Evolutionary conservation across 805 yeast species (phyloP).

Genomic region (Pichia gijzeniarum): DNA sequence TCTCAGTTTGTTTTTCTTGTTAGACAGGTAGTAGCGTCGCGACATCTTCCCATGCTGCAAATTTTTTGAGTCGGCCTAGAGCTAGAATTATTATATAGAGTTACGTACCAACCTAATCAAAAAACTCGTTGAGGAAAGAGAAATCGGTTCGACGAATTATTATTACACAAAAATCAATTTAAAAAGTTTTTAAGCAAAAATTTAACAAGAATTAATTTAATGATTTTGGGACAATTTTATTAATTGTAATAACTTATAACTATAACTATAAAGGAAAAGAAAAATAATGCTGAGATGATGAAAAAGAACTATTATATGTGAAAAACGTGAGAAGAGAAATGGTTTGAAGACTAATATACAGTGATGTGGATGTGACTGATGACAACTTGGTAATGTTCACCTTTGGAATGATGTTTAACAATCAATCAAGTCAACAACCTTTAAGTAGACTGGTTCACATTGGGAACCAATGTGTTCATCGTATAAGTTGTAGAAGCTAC

Average conservation of each 20-base stretch:
- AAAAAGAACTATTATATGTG: slow-evolving; percentile 1
- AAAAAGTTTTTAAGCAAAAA: no score
- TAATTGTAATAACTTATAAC: slow-evolving; percentile 1
- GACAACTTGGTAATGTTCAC: no score
- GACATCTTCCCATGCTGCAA: no score
- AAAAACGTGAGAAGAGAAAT: background rate
- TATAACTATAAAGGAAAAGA: slow-evolving; percentile 7
- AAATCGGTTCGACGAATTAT: no score
- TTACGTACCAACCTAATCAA: no score
- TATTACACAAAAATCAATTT: background rate
- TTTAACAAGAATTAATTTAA: no score
- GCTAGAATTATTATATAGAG: no score
- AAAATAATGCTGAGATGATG: background rate
- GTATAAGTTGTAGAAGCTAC: slow-evolving; percentile 52
- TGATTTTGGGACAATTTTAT: background rate
- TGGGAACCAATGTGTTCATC: slow-evolving; percentile 42
- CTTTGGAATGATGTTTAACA: slow-evolving; percentile 24
- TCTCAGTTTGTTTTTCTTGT: no score
- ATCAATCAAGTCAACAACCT: slow-evolving; percentile 38
- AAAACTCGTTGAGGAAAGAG: no score
- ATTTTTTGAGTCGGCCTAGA: no score
- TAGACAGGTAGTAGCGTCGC: background rate
- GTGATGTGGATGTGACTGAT: background rate
- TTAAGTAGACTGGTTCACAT: slow-evolving; percentile 41
- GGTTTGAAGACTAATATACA: slow-evolving; percentile 3